These are phyloP conservation scores for Nicotiana rustica DNA, from an alignment of 305 asterid species.

Conservation along the genomic window DNA sequence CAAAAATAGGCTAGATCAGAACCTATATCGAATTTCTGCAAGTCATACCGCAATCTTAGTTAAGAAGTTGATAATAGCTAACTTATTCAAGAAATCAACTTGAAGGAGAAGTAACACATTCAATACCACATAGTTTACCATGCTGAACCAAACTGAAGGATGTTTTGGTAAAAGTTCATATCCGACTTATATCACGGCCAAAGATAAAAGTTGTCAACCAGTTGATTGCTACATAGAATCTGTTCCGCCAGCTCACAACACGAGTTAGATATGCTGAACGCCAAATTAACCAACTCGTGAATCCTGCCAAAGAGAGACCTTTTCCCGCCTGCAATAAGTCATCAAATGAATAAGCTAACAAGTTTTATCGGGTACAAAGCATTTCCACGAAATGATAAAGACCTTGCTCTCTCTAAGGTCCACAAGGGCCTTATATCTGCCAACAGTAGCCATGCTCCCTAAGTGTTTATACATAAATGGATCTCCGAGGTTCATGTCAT, in stretches of 20 bases:
- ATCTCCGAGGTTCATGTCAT: conserved; percentile 59
- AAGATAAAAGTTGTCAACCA: conserved; percentile 86
- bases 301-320: conserved; percentile 88
- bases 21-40: not conserved
- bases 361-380: not conserved
- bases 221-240: conserved; percentile 79
- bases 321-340: conserved; percentile 68
- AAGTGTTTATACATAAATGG: conserved; percentile 78
- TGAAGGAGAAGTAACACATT: not conserved
- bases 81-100: not conserved
- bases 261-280: conserved; percentile 95
- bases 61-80: not conserved
- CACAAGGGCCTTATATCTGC: conserved; percentile 94
- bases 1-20: not conserved
- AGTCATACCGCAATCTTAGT: not conserved
- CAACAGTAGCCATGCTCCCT: conserved; percentile 96
- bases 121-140: not conserved
- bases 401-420: conserved; percentile 99
- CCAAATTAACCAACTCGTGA: conserved; percentile 90
- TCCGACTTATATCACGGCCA: conserved; percentile 90
- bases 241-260: conserved; percentile 93
- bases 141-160: not conserved
- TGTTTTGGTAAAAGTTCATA: conserved; percentile 41
- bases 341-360: not conserved
- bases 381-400: not conserved